These are phyloP conservation scores for Rubia yunnanensis DNA, from an alignment of 257 asterid species.

Conservation along the genomic window DNA sequence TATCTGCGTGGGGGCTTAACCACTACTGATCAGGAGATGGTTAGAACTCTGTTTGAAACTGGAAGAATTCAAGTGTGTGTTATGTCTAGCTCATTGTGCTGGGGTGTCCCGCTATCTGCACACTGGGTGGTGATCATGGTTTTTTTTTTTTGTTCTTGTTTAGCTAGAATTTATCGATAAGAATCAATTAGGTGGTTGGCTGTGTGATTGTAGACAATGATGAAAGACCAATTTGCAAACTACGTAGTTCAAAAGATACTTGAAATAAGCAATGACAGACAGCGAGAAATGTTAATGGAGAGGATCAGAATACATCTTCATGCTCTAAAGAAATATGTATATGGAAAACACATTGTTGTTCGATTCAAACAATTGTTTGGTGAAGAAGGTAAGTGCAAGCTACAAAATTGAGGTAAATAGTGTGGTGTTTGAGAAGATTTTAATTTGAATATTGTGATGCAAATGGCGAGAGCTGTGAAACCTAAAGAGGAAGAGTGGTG, in stretches of 20 bases:
- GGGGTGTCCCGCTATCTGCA: constrained; percentile 37
- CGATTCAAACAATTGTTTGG: constrained; percentile 66
- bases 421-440: not conserved
- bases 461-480: constrained; percentile 35
- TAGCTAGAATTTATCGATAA: too few relatives aligned
- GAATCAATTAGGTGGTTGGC: too few relatives aligned
- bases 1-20: constrained; percentile 34
- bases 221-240: constrained; percentile 91
- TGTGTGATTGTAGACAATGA: constrained; percentile 44
- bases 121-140: constrained; percentile 40
- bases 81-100: constrained; percentile 31
- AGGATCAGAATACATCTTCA: constrained; percentile 47
- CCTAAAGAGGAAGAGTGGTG: constrained; percentile 6
- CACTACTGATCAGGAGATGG: constrained; percentile 30
- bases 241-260: constrained; percentile 84
- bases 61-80: constrained; percentile 42
- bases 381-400: constrained; percentile 54
- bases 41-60: constrained; percentile 30
- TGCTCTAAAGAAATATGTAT: constrained; percentile 76
- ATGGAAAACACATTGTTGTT: constrained; percentile 87
- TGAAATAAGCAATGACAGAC: constrained; percentile 53
- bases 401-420: not conserved
- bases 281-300: constrained; percentile 42
- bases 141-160: too few relatives aligned
- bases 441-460: constrained; percentile 19